Evolutionary conservation across 2,329 filamentous ascomycete species (phyloP).

Genomic region (Zalaria sp.): DNA sequence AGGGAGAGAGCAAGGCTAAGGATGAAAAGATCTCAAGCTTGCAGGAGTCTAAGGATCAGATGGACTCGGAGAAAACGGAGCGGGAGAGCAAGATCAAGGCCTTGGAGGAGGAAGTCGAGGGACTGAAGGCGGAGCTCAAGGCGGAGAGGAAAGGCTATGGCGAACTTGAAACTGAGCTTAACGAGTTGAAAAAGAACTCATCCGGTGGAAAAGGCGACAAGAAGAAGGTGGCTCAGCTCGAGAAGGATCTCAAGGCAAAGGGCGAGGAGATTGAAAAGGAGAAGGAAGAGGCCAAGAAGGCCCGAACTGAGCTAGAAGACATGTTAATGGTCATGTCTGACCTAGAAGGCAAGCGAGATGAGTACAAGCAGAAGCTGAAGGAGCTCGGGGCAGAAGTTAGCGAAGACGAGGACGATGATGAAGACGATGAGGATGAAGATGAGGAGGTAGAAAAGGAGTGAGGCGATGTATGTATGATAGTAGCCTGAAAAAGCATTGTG

Average conservation of each 20-base stretch:
- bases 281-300: constrained; percentile 19
- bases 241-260: constrained; percentile 6
- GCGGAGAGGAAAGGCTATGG: constrained; percentile 8
- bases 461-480: not conserved
- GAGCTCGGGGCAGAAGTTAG: constrained; percentile 15
- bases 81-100: constrained; percentile 23
- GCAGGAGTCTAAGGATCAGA: constrained; percentile 10
- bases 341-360: constrained; percentile 27
- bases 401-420: constrained; percentile 15
- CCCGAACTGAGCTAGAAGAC: constrained; percentile 31
- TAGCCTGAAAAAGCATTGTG: not conserved
- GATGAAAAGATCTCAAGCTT: constrained; percentile 7
- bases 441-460: constrained; percentile 13
- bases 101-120: constrained; percentile 20
- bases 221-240: constrained; percentile 3
- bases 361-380: constrained; percentile 12
- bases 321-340: constrained; percentile 33
- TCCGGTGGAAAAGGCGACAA: not conserved
- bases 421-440: constrained; percentile 14
- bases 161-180: constrained; percentile 6
- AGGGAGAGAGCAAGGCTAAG: constrained; percentile 5
- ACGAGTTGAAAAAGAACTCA: constrained; percentile 4
- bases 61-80: constrained; percentile 10
- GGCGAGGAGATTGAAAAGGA: constrained; percentile 24
- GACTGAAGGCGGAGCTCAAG: constrained; percentile 8